Conservation (phyloP, 306 rosid species). For the Trichosanthes truncata region DNA sequence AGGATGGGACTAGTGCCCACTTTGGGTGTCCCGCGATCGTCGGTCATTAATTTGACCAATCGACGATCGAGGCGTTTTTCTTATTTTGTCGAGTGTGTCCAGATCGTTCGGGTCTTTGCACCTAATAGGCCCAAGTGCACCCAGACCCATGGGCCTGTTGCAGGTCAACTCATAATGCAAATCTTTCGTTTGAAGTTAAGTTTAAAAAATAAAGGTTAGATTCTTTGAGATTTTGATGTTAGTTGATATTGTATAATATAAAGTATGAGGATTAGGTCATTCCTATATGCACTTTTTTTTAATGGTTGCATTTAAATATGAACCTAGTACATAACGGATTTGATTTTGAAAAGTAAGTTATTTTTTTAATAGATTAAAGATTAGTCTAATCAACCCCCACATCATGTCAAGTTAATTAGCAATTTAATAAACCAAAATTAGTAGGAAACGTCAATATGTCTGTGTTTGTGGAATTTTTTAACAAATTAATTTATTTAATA, state of each 20-base stretch:
- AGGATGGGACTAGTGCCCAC: too few species aligned
- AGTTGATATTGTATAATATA: neutral
- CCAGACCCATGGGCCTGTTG: too few species aligned
- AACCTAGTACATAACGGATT: neutral
- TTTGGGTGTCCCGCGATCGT: too few species aligned
- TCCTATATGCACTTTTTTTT: neutral
- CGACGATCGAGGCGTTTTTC: too few species aligned
- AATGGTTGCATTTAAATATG: neutral
- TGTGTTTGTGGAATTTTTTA: too few species aligned
- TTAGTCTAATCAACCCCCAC: neutral
- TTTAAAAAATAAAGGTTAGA: neutral
- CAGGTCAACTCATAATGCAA: too few species aligned
- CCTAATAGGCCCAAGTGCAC: too few species aligned
- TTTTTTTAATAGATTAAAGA: neutral
- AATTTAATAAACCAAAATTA: neutral
- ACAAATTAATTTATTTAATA: too few species aligned
- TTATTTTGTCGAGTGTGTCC: too few species aligned
- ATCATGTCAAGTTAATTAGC: neutral
- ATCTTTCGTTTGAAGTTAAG: too few species aligned
- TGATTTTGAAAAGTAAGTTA: neutral
- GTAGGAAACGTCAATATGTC: neutral
- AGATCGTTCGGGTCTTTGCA: too few species aligned
- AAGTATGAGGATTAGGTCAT: neutral
- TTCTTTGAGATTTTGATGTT: neutral
- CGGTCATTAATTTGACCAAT: too few species aligned